A percentile compares a stretch with the other conserved stretches of the same genome.
phyloP scores from a whole-genome alignment of 495 filamentous ascomycete species.

The Daldinia decipiens region DNA sequence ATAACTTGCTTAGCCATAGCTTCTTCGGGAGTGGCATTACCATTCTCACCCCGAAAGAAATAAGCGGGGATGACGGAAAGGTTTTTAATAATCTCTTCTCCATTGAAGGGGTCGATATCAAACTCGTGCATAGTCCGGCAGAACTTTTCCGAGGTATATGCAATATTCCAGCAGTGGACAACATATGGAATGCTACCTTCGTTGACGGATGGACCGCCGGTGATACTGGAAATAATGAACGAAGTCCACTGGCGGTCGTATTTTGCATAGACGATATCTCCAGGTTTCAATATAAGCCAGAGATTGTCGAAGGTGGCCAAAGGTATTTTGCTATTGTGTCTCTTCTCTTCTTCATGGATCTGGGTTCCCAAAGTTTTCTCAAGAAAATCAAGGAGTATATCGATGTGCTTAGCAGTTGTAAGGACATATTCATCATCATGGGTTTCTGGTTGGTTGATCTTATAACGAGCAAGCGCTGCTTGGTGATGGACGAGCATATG shows the following conservation, averaged over 20 bases:
- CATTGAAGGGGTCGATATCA: neutral
- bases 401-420: constrained; percentile 1
- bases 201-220: neutral
- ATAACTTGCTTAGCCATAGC: neutral
- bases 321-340: neutral
- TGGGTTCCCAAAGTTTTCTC: neutral
- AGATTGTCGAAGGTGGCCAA: neutral
- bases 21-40: neutral
- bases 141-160: neutral
- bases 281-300: constrained; percentile 1
- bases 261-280: neutral
- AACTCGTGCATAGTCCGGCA: neutral
- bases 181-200: neutral
- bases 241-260: neutral
- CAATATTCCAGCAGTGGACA: neutral
- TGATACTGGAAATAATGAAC: neutral
- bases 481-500: constrained; percentile 51
- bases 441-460: constrained; percentile 10
- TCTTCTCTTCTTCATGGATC: neutral
- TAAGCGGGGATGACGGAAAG: neutral
- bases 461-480: constrained; percentile 49
- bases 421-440: neutral
- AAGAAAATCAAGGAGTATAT: neutral
- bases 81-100: neutral
- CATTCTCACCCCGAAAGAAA: neutral